Base-by-base conservation (phyloP, 495 filamentous ascomycete genomes). In the Lasiosphaeria hispida region DNA sequence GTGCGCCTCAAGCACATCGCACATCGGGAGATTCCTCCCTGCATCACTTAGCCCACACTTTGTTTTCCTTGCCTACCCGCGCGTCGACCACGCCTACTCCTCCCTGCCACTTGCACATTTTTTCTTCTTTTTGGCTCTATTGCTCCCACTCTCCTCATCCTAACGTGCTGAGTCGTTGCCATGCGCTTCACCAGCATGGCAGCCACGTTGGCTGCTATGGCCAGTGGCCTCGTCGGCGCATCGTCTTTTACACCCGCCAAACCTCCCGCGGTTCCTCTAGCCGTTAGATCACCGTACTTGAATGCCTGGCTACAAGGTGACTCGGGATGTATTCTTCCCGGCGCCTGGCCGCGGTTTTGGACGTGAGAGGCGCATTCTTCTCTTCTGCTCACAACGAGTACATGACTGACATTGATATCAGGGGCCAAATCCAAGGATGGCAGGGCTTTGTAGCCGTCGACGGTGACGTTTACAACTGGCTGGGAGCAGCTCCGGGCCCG, bases 371-470 rank as follows among this genome's bases (percentile, higher is more conserved):
- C 30, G 15, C 14, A 10, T 33, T 7, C 19, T 18, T 0, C 11
- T 11, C 1, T 10, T 11, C n/a, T 10, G 0, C 7, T 30, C 10
- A 36, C 30, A 4, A 30, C 10, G 7, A 9, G 6, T 35, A 52
- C 14, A 15, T 9, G 9, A 80, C 86, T 51, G 80, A 82, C 17
- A 15, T 10, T 7, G 4, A 72, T 77, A 34, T 77, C 18, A 87
- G 90, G 7, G 91, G 89, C 65, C 85, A 87, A 35, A 73, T 91
- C 30, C 75, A 91, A 33, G 93, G 89, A 40, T 85, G 90, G 73
- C 83, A 90, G 85, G 67, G 92, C 81, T 69, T 89, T 75, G 62
- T 80, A 83, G 64, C 72, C 61, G 64, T 79, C 49, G 61, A 81
- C 75, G 72, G 77, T 48, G 59, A 71, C 68, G 57, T 85, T 72